phyloP scores from a whole-genome alignment of 2,329 filamentous ascomycete genomes.

The Ophiostoma pallidulum region DNA sequence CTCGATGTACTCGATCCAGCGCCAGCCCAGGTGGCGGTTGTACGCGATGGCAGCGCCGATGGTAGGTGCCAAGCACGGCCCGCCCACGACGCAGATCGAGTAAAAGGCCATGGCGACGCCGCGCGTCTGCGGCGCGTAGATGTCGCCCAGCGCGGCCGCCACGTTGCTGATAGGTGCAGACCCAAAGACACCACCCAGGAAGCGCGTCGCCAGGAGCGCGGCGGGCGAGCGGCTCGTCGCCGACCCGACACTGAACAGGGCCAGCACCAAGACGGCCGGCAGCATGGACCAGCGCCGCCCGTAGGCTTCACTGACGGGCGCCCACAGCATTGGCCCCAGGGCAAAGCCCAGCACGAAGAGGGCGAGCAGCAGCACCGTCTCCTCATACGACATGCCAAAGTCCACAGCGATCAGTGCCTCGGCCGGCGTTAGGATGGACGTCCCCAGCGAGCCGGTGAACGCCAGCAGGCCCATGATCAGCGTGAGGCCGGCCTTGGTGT shows the following conservation, averaged over 20 bases:
- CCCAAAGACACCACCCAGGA: conserved; percentile 55
- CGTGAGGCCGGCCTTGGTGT: conserved; percentile 38
- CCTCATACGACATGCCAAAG: conserved; percentile 32
- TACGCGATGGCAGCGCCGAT: conserved; percentile 30
- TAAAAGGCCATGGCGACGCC: conserved; percentile 42
- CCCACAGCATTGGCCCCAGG: conserved; percentile 32
- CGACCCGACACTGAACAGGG: conserved; percentile 36
- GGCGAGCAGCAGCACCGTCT: conserved; percentile 34
- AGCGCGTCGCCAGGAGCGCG: conserved; percentile 54
- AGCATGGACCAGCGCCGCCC: conserved; percentile 36
- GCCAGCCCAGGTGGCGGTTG: conserved; percentile 20
- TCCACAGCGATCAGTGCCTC: conserved; percentile 32
- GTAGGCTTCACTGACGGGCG: conserved; percentile 34
- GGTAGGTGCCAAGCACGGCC: conserved; percentile 32
- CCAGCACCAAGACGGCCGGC: conserved; percentile 31
- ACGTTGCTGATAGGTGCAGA: conserved; percentile 55
- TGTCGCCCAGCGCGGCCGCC: conserved; percentile 54
- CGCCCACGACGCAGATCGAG: conserved; percentile 27
- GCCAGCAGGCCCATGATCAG: conserved; percentile 40
- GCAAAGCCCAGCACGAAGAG: conserved; percentile 35
- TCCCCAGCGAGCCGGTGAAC: conserved; percentile 38
- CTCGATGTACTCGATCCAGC: conserved; percentile 22
- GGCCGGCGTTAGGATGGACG: conserved; percentile 41
- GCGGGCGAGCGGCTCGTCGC: conserved; percentile 37
- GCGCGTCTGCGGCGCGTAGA: conserved; percentile 45